These are phyloP conservation scores for Calocybe cyanea DNA, from an alignment of 768 basidiomycete species.

Conservation along the genomic window DNA sequence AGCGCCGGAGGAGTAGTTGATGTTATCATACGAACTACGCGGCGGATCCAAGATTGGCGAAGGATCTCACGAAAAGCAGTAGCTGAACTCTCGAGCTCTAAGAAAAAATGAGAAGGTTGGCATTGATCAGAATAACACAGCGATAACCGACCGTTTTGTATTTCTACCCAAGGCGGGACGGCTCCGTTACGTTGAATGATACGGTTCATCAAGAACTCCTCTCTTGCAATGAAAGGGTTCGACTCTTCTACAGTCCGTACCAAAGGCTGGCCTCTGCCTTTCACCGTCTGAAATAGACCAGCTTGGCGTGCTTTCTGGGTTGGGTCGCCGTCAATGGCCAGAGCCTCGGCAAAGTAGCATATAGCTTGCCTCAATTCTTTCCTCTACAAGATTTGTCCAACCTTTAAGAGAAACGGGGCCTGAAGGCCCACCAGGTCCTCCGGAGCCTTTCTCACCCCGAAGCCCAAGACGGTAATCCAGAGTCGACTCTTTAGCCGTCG, in stretches of 20 bases:
- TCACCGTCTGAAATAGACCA: conserved; percentile 69
- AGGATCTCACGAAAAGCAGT: conserved; percentile 61
- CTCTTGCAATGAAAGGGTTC: conserved; percentile 62
- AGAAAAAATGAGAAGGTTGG: neutral
- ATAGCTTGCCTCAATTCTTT: conserved; percentile 65
- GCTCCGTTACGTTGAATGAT: conserved; percentile 82
- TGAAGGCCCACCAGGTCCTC: conserved; percentile 19
- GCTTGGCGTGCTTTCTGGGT: conserved; percentile 58
- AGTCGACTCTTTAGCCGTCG: conserved; percentile 64
- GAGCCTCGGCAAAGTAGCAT: neutral
- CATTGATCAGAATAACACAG: neutral
- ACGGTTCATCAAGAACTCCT: conserved; percentile 84
- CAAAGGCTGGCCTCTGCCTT: conserved; percentile 54
- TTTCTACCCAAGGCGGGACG: conserved; percentile 82
- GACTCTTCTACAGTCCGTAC: conserved; percentile 33
- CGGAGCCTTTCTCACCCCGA: conserved; percentile 11
- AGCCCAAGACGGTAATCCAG: conserved; percentile 74
- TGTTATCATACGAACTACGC: conserved; percentile 60
- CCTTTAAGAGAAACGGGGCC: conserved; percentile 69
- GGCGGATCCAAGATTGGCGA: conserved; percentile 70
- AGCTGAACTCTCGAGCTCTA: conserved; percentile 67
- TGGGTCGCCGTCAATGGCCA: neutral
- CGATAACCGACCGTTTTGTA: conserved; percentile 56
- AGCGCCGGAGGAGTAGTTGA: conserved; percentile 37
- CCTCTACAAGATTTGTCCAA: conserved; percentile 74